Base-by-base conservation (phyloP, 345 rosid species). In the Gossypium bickii region DNA sequence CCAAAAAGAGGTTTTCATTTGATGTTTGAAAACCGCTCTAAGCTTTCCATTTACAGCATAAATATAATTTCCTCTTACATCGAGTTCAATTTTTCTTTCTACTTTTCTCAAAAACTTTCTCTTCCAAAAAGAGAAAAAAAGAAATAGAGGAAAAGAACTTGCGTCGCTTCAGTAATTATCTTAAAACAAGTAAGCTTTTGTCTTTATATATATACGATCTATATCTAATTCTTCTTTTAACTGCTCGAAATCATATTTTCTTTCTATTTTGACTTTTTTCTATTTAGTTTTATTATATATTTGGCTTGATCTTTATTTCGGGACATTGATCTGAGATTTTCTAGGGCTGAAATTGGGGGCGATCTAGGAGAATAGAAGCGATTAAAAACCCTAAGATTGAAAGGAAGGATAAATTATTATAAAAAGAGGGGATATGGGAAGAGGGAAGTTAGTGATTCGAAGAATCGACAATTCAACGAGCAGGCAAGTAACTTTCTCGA, bases 381-480 rank as follows among this genome's bases (percentile, higher is more conserved):
- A 18, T 9, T 15, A 20, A 34, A 34, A 65, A 18, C 62, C 62
- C 29, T 57, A 72, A 1, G 69, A 59, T 72, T 15, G 12, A 3
- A 12, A 57, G 29, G 62, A 57, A 57, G 49, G 3, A 45, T 6
- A 45, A 11, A 10, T 2, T 8, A 10, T 8, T 8, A 34, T 34
- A 47, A 47, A 47, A 2, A 47, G 13, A 12, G 48, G 45, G 45
- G 49, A 57, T 20, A 88, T 88, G 92, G 92, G 92, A 29, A 85
- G 92, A 52, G 92, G 92, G 15, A 88, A 88, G 82, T 81, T 83
- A 63, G 82, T 64, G 75, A 85, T 88, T 24, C 74, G 78, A 9
- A 83, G 92, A 80, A 86, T 88, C 43, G 92, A 88, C 38, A 85
- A 88, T 64, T 75, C 89, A 48, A 83, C 92, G 1, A 86, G 83